A percentile compares a stretch with the other conserved stretches of the same genome.
These are phyloP conservation scores for Trifolium dubium DNA, from an alignment of 306 rosid species.

Conservation along the genomic window DNA sequence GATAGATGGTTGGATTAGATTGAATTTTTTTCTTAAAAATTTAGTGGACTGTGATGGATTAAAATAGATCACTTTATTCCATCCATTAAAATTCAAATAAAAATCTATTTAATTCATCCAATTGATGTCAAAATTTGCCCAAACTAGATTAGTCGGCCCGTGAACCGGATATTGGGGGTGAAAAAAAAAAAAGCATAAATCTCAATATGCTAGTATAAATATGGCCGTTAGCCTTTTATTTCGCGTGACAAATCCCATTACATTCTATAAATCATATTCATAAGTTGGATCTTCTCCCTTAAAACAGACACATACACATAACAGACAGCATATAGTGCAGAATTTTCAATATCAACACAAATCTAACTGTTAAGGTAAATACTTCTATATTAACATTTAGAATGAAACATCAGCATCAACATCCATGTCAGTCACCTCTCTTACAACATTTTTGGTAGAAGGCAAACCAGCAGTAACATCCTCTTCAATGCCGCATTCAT, in stretches of 20 bases:
- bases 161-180: too few relatives aligned
- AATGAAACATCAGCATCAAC: constrained; percentile 53
- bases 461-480: constrained; percentile 88
- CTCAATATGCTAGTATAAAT: not conserved
- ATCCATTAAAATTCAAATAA: too few relatives aligned
- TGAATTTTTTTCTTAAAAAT: too few relatives aligned
- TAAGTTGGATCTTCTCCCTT: too few relatives aligned
- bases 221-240: constrained; percentile 15
- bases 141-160: too few relatives aligned
- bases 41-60: too few relatives aligned
- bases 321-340: constrained; percentile 21
- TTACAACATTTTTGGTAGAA: constrained; percentile 61
- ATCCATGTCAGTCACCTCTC: constrained; percentile 52
- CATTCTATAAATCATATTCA: not conserved
- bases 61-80: too few relatives aligned
- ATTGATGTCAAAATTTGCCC: too few relatives aligned
- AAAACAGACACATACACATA: not conserved
- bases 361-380: constrained; percentile 14
- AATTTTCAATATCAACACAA: constrained; percentile 29
- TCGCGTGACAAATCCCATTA: not conserved
- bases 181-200: not conserved
- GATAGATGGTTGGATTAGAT: too few relatives aligned
- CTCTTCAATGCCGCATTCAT: constrained; percentile 90
- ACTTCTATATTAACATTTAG: not conserved
- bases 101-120: too few relatives aligned